Percentiles rank a stretch among this genome's conserved stretches.
phyloP scores from a whole-genome alignment of 228 moss, liverwort and hornwort genomes.

The Sphagnum fallax region DNA sequence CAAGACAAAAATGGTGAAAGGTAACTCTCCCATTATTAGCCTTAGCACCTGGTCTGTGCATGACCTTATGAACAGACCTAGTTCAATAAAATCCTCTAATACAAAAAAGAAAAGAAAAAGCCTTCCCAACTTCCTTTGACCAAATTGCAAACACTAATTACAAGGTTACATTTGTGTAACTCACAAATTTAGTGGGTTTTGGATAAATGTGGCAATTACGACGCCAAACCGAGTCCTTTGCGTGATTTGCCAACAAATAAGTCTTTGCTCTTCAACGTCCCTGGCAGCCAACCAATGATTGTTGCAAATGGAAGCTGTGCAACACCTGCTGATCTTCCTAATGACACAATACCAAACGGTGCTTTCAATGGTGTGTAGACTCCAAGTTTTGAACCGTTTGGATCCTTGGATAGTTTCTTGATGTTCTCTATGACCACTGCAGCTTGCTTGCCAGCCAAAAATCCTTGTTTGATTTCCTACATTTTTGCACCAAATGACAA shows the following conservation, averaged over 20 bases:
- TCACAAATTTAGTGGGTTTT: too few relatives aligned
- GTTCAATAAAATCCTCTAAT: too few relatives aligned
- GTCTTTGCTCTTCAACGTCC: slow-evolving; percentile 26
- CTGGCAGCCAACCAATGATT: slow-evolving; percentile 20
- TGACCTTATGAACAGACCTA: too few relatives aligned
- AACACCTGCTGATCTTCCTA: slow-evolving; percentile 26
- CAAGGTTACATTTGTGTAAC: too few relatives aligned
- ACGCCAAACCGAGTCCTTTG: slow-evolving; percentile 11
- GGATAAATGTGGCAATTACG: neutral
- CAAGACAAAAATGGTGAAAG: too few relatives aligned
- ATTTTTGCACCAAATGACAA: neutral
- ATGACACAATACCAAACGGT: slow-evolving; percentile 18
- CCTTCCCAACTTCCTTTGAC: too few relatives aligned
- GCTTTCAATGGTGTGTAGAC: slow-evolving; percentile 14
- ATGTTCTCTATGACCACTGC: slow-evolving; percentile 24
- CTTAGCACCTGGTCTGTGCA: too few relatives aligned
- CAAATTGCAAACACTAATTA: too few relatives aligned
- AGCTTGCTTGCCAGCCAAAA: slow-evolving; percentile 25
- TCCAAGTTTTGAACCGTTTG: slow-evolving; percentile 11
- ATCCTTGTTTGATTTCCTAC: slow-evolving; percentile 49
- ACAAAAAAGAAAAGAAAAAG: too few relatives aligned
- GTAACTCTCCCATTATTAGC: too few relatives aligned
- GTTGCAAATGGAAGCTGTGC: slow-evolving; percentile 20
- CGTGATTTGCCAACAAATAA: slow-evolving; percentile 26
- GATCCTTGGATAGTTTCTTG: slow-evolving; percentile 30